Percentiles rank a stretch among this genome's conserved stretches.
These are phyloP conservation scores for Hymenoscyphus salicellus DNA, from an alignment of 2,329 filamentous ascomycete genomes.

Conservation along the genomic window DNA sequence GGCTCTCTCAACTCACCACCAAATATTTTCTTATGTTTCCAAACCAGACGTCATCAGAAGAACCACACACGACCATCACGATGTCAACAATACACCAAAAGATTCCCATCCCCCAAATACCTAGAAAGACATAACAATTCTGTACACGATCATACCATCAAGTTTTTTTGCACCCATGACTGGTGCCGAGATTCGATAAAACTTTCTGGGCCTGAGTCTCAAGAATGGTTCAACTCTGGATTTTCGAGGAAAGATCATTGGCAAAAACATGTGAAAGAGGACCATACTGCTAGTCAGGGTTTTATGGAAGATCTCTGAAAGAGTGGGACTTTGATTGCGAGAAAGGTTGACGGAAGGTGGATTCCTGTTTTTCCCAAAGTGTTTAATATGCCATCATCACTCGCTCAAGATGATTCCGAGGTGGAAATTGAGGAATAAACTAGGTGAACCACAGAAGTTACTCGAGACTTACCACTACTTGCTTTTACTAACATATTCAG, in stretches of 20 bases:
- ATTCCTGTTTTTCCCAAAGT: conserved; percentile 1
- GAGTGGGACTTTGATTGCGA: not conserved
- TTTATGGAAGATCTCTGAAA: not conserved
- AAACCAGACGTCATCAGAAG: not conserved
- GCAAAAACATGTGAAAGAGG: not conserved
- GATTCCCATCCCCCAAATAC: not conserved
- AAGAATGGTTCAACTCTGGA: not conserved
- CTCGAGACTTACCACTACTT: no score
- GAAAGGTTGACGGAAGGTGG: not conserved
- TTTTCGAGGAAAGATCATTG: not conserved
- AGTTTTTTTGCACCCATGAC: not conserved
- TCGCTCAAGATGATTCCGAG: not conserved
- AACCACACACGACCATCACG: not conserved
- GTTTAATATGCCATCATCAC: not conserved
- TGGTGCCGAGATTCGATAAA: not conserved
- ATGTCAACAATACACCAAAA: not conserved
- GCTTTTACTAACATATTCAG: no score
- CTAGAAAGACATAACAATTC: not conserved
- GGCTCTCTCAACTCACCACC: not conserved
- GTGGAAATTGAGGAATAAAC: not conserved
- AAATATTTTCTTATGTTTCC: not conserved
- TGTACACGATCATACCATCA: not conserved
- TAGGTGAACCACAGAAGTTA: not conserved
- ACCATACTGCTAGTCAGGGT: not conserved
- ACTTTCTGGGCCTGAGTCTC: not conserved